Percentiles rank a stretch among this genome's conserved stretches.
phyloP scores from a whole-genome alignment of 371 early-diverging fungal species.

The Mortierella sp. region DNA sequence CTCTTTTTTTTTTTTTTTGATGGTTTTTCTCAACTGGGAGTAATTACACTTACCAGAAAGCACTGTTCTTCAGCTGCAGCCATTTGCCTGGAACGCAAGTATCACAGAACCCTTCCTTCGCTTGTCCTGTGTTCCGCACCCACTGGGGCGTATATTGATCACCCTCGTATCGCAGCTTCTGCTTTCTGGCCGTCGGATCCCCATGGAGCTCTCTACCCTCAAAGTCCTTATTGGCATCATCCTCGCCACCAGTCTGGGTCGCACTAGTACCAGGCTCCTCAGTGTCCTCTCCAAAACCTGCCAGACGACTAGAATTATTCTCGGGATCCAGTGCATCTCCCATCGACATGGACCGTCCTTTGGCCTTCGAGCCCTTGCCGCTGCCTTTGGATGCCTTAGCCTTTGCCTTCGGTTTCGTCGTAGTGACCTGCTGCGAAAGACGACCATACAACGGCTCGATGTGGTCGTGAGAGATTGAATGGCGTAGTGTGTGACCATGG shows the following conservation, averaged over 20 bases:
- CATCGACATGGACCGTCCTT: slow-evolving; percentile 47
- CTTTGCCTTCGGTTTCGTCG: slow-evolving; percentile 22
- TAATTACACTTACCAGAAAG: slow-evolving; percentile 89
- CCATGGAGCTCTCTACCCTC: slow-evolving; percentile 51
- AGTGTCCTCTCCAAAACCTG: neutral
- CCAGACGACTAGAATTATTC: neutral
- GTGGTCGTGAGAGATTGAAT: slow-evolving; percentile 38
- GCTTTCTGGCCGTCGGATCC: slow-evolving; percentile 72
- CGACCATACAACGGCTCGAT: slow-evolving; percentile 23
- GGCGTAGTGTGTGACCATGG: slow-evolving; percentile 31
- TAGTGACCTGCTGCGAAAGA: slow-evolving; percentile 7
- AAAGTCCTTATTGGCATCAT: slow-evolving; percentile 53
- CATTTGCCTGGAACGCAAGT: slow-evolving; percentile 89
- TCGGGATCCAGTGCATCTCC: slow-evolving; percentile 36
- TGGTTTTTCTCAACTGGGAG: no score
- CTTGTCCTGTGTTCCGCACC: slow-evolving; percentile 84
- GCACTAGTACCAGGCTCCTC: slow-evolving; percentile 57
- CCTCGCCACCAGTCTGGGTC: slow-evolving; percentile 9
- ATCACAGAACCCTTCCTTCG: slow-evolving; percentile 92
- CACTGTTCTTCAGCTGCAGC: slow-evolving; percentile 93
- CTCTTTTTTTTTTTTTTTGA: no score
- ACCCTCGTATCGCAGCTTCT: slow-evolving; percentile 76
- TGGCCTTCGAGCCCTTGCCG: slow-evolving; percentile 15
- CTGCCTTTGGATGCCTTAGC: slow-evolving; percentile 22
- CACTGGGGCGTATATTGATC: slow-evolving; percentile 92